phyloP scores from a whole-genome alignment of 192 early-diverging fungal species.

The Umbelopsis ramanniana region DNA sequence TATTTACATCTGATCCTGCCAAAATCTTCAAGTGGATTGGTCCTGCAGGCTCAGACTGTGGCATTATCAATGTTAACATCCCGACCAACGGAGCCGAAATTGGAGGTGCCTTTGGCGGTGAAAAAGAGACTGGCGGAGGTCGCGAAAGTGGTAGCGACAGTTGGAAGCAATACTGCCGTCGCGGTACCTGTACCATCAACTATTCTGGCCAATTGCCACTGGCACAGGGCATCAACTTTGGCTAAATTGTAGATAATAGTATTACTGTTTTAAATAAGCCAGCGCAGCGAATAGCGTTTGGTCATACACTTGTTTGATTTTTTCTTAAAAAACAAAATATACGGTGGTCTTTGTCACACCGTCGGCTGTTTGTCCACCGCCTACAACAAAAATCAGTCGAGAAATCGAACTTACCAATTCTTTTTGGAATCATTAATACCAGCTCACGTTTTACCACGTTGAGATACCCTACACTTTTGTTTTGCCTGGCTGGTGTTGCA shows the following conservation, averaged over 20 bases:
- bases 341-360: background rate
- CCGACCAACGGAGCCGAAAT: conserved; percentile 98
- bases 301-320: background rate
- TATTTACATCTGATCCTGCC: conserved; percentile 83
- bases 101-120: conserved; percentile 96
- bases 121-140: conserved; percentile 97
- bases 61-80: conserved; percentile 94
- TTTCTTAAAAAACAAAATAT: background rate
- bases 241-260: conserved; percentile 47
- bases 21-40: conserved; percentile 95
- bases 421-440: background rate
- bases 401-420: background rate
- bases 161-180: conserved; percentile 93
- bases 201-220: conserved; percentile 85
- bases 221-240: conserved; percentile 97
- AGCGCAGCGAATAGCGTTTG: no score
- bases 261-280: background rate
- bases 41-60: conserved; percentile 88
- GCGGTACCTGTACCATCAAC: conserved; percentile 82
- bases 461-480: background rate
- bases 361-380: background rate
- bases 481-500: background rate
- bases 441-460: background rate
- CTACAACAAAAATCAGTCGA: background rate
- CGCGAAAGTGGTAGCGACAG: conserved; percentile 89